Evolutionary conservation across 495 filamentous ascomycete genomes (phyloP).

Genomic region (Penicillium flavigenum): DNA sequence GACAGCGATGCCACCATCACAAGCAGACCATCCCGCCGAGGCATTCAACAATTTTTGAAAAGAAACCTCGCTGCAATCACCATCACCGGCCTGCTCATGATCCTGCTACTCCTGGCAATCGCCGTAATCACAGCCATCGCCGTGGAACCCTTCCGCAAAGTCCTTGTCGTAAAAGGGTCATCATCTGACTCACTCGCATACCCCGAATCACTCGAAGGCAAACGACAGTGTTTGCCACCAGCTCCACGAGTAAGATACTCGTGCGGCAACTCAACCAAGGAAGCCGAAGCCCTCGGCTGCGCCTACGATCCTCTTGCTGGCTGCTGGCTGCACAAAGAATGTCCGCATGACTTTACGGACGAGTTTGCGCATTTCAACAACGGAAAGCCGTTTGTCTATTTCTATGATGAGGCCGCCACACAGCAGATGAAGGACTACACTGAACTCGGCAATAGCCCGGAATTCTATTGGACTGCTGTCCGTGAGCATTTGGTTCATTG

Average conservation of each 20-base stretch:
- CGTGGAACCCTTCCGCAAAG: slow-evolving; percentile 14
- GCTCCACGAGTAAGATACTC: slow-evolving; percentile 10
- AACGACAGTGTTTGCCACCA: slow-evolving; percentile 15
- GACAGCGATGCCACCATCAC: slow-evolving; percentile 16
- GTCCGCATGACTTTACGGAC: slow-evolving; percentile 13
- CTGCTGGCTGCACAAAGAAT: slow-evolving; percentile 20
- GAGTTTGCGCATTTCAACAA: slow-evolving; percentile 18
- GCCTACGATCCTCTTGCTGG: slow-evolving; percentile 18
- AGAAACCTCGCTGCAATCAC: slow-evolving; percentile 16
- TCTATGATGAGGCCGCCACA: slow-evolving; percentile 17
- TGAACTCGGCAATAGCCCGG: slow-evolving; percentile 15
- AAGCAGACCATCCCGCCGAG: slow-evolving; percentile 4
- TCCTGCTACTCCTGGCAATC: slow-evolving; percentile 8
- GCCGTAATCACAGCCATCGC: slow-evolving; percentile 14
- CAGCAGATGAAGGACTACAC: slow-evolving; percentile 19
- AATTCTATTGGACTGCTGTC: slow-evolving; percentile 17
- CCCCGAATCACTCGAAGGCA: background rate
- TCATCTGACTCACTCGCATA: background rate
- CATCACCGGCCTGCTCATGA: slow-evolving; percentile 12
- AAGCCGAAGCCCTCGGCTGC: slow-evolving; percentile 14
- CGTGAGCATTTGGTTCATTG: slow-evolving; percentile 21
- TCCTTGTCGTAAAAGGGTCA: slow-evolving; percentile 11
- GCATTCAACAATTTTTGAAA: slow-evolving; percentile 2
- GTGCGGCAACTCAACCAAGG: slow-evolving; percentile 18
- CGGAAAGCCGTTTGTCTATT: slow-evolving; percentile 21